These are phyloP conservation scores for Fusarium nygamai DNA, from an alignment of 2,329 filamentous ascomycete genomes.

Conservation along the genomic window DNA sequence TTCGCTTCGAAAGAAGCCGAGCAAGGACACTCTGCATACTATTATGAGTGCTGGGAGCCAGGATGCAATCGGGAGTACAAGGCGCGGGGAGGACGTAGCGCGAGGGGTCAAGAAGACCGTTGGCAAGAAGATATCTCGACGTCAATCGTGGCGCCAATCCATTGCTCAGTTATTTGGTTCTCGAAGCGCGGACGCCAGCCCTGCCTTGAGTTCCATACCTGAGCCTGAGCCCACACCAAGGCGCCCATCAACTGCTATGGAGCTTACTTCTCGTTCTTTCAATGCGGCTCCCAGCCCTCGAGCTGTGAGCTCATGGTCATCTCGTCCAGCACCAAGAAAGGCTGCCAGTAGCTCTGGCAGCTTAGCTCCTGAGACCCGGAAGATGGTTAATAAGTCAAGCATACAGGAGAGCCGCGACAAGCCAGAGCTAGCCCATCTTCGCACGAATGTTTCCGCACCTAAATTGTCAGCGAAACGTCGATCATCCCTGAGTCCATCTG, in stretches of 20 bases:
- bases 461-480: slow-evolving; percentile 37
- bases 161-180: slow-evolving; percentile 31
- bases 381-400: neutral
- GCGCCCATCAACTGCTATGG: slow-evolving; percentile 21
- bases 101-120: neutral
- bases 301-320: neutral
- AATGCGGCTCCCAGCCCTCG: neutral
- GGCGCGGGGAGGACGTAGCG: slow-evolving; percentile 2
- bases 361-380: slow-evolving; percentile 9
- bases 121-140: slow-evolving; percentile 21
- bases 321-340: slow-evolving; percentile 3
- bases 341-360: slow-evolving; percentile 3
- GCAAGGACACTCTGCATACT: slow-evolving; percentile 59
- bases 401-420: slow-evolving; percentile 13
- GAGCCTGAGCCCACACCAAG: slow-evolving; percentile 1
- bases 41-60: slow-evolving; percentile 62
- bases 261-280: neutral
- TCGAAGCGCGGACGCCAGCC: slow-evolving; percentile 18
- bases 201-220: neutral
- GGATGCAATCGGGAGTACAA: slow-evolving; percentile 41
- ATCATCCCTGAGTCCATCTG: slow-evolving; percentile 9
- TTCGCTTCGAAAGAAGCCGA: slow-evolving; percentile 52
- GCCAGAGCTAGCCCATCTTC: slow-evolving; percentile 25
- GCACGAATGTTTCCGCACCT: slow-evolving; percentile 40
- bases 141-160: slow-evolving; percentile 32